Percentiles rank a stretch among this genome's conserved stretches.
Conservation (phyloP, 176 grass and related monocot species). For the Avena eriantha region DNA sequence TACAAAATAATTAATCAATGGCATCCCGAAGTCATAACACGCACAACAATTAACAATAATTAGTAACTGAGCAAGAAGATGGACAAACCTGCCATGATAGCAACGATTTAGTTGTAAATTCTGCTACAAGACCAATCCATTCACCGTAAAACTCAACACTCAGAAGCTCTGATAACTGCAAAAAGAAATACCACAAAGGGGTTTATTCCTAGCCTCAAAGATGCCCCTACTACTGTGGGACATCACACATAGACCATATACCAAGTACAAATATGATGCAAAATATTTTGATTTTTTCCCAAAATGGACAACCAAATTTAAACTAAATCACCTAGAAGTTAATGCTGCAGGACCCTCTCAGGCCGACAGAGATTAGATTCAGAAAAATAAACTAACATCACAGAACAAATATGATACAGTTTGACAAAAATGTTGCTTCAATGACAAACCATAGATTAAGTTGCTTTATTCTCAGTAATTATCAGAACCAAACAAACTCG, state of each 20-base stretch:
- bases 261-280: constrained; percentile 10
- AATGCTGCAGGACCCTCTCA: constrained; percentile 6
- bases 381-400: background rate
- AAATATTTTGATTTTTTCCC: background rate
- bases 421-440: constrained; percentile 10
- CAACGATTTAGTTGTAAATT: constrained; percentile 96
- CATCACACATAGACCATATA: background rate
- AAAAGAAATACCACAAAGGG: constrained; percentile 3
- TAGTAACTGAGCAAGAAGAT: constrained; percentile 29
- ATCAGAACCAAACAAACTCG: constrained; percentile 15
- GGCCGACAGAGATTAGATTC: background rate
- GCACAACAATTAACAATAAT: constrained; percentile 1
- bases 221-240: background rate
- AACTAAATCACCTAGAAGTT: constrained; percentile 16
- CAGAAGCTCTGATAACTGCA: constrained; percentile 91
- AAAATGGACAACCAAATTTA: constrained; percentile 26
- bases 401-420: constrained; percentile 27
- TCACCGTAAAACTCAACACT: constrained; percentile 94
- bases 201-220: constrained; percentile 11
- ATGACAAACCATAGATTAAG: constrained; percentile 6
- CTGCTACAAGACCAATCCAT: constrained; percentile 93
- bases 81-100: constrained; percentile 96
- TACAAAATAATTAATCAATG: constrained; percentile 47
- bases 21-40: constrained; percentile 43
- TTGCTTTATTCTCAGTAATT: constrained; percentile 7